These are phyloP conservation scores for Venturia effusa DNA, from an alignment of 2,329 filamentous ascomycete species.

Conservation along the genomic window DNA sequence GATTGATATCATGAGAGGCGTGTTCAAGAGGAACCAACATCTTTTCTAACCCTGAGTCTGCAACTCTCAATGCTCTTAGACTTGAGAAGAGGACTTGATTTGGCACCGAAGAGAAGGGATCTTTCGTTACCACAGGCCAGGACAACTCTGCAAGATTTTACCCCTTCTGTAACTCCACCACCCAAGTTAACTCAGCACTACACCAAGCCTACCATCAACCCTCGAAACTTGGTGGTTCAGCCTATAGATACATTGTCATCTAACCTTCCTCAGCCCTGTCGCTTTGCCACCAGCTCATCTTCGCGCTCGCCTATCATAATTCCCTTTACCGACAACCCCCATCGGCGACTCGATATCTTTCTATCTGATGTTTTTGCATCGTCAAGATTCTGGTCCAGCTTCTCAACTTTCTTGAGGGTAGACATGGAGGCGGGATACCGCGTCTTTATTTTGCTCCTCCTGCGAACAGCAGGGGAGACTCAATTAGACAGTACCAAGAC, in stretches of 20 bases:
- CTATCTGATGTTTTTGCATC: not conserved
- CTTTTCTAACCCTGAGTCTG: no score
- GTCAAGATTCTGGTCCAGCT: no score
- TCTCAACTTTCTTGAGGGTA: no score
- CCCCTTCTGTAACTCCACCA: not conserved
- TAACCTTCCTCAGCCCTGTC: not conserved
- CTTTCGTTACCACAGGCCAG: not conserved
- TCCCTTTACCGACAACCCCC: not conserved
- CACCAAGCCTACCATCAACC: not conserved
- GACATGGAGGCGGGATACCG: no score
- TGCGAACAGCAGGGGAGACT: no score
- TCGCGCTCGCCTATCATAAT: not conserved
- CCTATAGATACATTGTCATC: not conserved
- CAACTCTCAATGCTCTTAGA: no score
- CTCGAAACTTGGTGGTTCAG: not conserved
- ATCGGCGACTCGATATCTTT: no score
- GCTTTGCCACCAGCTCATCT: not conserved
- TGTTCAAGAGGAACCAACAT: no score
- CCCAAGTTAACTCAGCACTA: not conserved
- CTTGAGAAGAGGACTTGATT: no score
- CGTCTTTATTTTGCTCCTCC: no score
- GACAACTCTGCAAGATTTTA: not conserved
- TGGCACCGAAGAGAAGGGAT: not conserved
- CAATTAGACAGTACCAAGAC: no score
- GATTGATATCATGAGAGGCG: not conserved